Percentiles rank a stretch among this genome's conserved stretches.
Conservation (phyloP, 2,329 filamentous ascomycete species). For the Cephalotrichum gorgonifer region DNA sequence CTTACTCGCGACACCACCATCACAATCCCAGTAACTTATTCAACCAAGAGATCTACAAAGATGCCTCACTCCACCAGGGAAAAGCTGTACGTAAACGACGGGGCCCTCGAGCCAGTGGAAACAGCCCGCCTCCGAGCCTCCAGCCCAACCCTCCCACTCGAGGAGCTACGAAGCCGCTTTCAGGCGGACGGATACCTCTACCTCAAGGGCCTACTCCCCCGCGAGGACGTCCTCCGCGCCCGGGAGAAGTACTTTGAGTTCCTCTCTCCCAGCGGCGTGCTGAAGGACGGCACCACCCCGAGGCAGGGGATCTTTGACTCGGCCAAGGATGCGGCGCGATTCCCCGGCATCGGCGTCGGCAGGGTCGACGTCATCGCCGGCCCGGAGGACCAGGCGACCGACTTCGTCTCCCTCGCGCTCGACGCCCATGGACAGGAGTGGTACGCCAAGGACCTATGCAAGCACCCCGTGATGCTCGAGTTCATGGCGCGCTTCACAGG, state of each 20-base stretch:
- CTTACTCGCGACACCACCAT: no score
- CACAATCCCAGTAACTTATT: no score
- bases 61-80: neutral
- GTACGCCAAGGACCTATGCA: slow-evolving; percentile 38
- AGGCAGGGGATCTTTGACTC: slow-evolving; percentile 40
- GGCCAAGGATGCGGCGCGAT: slow-evolving; percentile 9
- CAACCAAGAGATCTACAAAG: no score
- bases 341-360: slow-evolving; percentile 35
- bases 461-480: slow-evolving; percentile 35
- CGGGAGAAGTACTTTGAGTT: slow-evolving; percentile 42
- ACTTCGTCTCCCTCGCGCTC: slow-evolving; percentile 29
- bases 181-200: slow-evolving; percentile 40
- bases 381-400: slow-evolving; percentile 14
- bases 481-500: slow-evolving; percentile 41
- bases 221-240: slow-evolving; percentile 38
- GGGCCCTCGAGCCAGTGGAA: slow-evolving; percentile 30
- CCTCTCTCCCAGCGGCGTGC: slow-evolving; percentile 42
- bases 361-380: slow-evolving; percentile 34
- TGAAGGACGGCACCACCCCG: slow-evolving; percentile 39
- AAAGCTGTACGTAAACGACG: slow-evolving; percentile 18
- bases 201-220: slow-evolving; percentile 42
- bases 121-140: slow-evolving; percentile 30
- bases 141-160: slow-evolving; percentile 29
- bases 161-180: slow-evolving; percentile 30
- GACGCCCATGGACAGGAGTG: slow-evolving; percentile 40